A percentile compares a stretch with the other conserved stretches of the same genome.
Evolutionary conservation across 2,329 filamentous ascomycete genomes (phyloP).

Genomic region (Amauroascus verrucosus): DNA sequence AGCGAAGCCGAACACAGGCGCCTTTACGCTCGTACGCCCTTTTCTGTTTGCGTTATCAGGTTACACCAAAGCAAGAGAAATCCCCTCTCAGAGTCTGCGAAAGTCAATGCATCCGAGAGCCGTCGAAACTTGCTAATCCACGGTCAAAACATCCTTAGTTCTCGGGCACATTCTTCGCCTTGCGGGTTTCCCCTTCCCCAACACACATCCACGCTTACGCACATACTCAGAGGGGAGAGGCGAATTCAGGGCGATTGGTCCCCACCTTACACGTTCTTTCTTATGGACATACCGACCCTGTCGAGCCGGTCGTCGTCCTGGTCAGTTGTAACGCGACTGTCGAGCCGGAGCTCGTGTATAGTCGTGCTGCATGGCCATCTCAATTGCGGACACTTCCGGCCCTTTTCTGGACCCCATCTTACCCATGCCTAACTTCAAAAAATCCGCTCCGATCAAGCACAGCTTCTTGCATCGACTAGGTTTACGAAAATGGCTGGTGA

Average conservation of each 20-base stretch:
- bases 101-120: background rate
- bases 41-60: background rate
- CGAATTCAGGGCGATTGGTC: background rate
- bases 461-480: constrained; percentile 40
- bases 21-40: background rate
- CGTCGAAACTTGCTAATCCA: no score
- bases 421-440: constrained; percentile 28
- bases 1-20: background rate
- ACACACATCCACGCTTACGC: background rate
- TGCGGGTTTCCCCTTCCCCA: background rate
- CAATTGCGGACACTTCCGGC: constrained; percentile 31
- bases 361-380: constrained; percentile 34
- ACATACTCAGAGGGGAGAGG: background rate
- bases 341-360: constrained; percentile 21
- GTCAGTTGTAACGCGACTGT: constrained; percentile 24
- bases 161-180: no score
- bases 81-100: background rate
- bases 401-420: constrained; percentile 29
- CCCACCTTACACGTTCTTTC: constrained; percentile 3
- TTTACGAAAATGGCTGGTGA: constrained; percentile 34
- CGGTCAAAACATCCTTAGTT: no score
- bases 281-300: constrained; percentile 31
- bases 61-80: constrained; percentile 6
- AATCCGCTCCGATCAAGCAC: constrained; percentile 28
- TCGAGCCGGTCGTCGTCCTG: constrained; percentile 29